phyloP scores from a whole-genome alignment of 139 green algal genomes.

The Coelastrella sp. region DNA sequence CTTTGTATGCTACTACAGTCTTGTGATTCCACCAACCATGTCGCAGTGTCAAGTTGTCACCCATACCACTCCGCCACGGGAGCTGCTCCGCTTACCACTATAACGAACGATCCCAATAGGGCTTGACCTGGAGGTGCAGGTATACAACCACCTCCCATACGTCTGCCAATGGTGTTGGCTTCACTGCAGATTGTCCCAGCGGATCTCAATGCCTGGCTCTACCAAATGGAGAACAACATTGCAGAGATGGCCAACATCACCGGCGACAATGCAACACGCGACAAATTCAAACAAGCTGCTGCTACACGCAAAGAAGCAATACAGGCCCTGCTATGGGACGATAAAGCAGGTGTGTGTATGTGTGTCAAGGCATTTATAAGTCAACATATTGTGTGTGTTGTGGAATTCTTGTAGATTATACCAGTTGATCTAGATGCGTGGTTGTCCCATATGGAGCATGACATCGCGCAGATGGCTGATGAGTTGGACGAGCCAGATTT shows the following conservation, averaged over 20 bases:
- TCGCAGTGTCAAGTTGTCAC: no score
- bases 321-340: constrained; percentile 42
- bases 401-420: neutral
- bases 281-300: constrained; percentile 46
- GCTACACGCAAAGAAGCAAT: constrained; percentile 61
- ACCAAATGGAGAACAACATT: constrained; percentile 67
- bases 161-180: neutral
- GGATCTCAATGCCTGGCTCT: constrained; percentile 94
- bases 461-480: neutral
- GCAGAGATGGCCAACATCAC: constrained; percentile 23
- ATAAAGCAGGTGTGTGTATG: neutral
- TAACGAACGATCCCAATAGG: no score
- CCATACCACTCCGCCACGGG: no score
- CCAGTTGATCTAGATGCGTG: neutral
- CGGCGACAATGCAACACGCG: constrained; percentile 26
- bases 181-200: constrained; percentile 78
- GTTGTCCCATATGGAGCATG: neutral
- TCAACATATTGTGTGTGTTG: neutral
- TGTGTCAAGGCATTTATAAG: neutral
- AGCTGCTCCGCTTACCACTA: no score
- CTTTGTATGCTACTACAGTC: no score
- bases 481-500: no score
- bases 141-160: no score
- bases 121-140: no score
- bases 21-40: no score